Evolutionary conservation across 2,329 filamentous ascomycete species (phyloP).

Genomic region (Pleomassaria siparia): DNA sequence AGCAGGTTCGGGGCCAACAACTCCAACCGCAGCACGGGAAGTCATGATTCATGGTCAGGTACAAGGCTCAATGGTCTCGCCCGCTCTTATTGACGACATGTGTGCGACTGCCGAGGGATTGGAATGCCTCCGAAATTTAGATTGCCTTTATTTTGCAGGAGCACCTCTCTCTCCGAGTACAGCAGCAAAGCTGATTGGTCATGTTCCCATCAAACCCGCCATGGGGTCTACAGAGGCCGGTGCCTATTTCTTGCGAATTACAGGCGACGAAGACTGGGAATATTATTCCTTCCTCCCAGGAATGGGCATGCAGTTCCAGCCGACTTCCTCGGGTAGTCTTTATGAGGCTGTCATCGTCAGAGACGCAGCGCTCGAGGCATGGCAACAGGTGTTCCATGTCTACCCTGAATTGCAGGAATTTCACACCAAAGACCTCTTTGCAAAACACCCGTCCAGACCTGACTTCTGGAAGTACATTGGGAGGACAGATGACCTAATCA

Average conservation of each 20-base stretch:
- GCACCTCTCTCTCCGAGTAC: neutral
- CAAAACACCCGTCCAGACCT: constrained; percentile 1
- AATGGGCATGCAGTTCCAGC: constrained; percentile 6
- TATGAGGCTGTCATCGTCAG: constrained; percentile 12
- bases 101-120: too few species aligned
- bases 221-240: constrained; percentile 11
- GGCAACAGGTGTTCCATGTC: constrained; percentile 19
- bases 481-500: constrained; percentile 51
- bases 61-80: too few species aligned
- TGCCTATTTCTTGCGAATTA: constrained; percentile 2
- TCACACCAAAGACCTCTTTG: constrained; percentile 21
- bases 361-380: neutral
- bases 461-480: constrained; percentile 14
- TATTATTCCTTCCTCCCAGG: constrained; percentile 1
- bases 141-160: constrained; percentile 7
- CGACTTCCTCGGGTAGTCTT: constrained; percentile 1
- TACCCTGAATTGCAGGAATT: constrained; percentile 22
- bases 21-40: too few species aligned
- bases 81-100: too few species aligned
- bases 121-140: neutral
- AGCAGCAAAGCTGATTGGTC: neutral
- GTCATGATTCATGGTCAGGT: too few species aligned
- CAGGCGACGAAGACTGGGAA: constrained; percentile 9
- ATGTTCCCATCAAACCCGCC: constrained; percentile 1
- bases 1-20: too few species aligned